phyloP scores from a whole-genome alignment of 805 yeast genomes.

The Yarrowia deformans region DNA sequence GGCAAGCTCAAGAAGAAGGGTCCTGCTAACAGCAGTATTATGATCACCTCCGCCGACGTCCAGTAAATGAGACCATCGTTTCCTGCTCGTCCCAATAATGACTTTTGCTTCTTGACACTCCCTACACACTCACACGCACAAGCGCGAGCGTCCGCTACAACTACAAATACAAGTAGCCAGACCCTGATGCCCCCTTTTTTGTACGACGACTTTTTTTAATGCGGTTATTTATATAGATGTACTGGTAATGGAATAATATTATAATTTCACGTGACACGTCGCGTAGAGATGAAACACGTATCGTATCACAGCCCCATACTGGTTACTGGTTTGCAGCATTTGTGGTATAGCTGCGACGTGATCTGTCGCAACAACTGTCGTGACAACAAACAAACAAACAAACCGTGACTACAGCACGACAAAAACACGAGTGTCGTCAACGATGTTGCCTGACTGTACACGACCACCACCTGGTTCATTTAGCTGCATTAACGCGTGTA shows the following conservation, averaged over 20 bases:
- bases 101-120: constrained; percentile 34
- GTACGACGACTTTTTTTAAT: constrained; percentile 21
- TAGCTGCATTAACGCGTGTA: not conserved
- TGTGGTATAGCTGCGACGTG: too few species aligned
- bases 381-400: too few species aligned
- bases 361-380: too few species aligned
- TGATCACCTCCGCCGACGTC: constrained; percentile 37
- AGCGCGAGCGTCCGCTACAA: not conserved
- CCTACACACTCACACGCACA: not conserved
- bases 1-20: constrained; percentile 38
- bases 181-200: constrained; percentile 16
- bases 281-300: not conserved
- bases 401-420: too few species aligned
- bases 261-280: not conserved
- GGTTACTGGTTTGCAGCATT: too few species aligned
- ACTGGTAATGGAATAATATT: constrained; percentile 27
- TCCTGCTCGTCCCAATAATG: not conserved
- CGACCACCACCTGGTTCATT: too few species aligned
- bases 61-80: not conserved
- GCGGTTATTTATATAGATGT: constrained; percentile 32
- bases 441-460: too few species aligned
- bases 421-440: too few species aligned
- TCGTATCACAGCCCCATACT: too few species aligned
- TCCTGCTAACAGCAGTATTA: constrained; percentile 31
- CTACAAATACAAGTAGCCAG: not conserved